These are phyloP conservation scores for Oryza rufipogon DNA, from an alignment of 176 grass and related monocot species.

Conservation along the genomic window DNA sequence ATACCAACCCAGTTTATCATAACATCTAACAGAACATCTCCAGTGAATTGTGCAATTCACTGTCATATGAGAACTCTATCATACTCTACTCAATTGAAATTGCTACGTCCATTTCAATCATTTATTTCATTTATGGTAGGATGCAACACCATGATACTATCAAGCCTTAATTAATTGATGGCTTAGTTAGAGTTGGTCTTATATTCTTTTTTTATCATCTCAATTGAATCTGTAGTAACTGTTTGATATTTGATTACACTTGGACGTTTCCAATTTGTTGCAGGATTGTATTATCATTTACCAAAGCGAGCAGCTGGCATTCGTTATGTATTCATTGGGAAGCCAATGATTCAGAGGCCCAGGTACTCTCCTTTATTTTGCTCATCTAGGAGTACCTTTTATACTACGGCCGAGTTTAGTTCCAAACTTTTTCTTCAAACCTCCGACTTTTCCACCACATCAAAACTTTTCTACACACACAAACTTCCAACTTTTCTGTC, in stretches of 20 bases:
- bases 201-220: constrained; percentile 23
- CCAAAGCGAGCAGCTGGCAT: constrained; percentile 92
- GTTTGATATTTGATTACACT: constrained; percentile 41
- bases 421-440: too few relatives aligned
- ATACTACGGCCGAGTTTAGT: background rate
- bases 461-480: too few relatives aligned
- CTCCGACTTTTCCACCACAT: too few relatives aligned
- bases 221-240: constrained; percentile 19
- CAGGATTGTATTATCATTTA: constrained; percentile 97
- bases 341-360: constrained; percentile 92
- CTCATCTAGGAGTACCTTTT: background rate
- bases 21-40: background rate
- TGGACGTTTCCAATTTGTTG: constrained; percentile 36
- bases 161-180: background rate
- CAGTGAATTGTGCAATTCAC: background rate
- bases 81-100: background rate
- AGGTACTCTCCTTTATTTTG: constrained; percentile 57
- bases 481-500: too few relatives aligned
- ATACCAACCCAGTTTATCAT: constrained; percentile 10
- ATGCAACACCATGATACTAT: constrained; percentile 19
- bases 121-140: background rate
- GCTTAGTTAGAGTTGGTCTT: background rate
- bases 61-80: constrained; percentile 11
- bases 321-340: constrained; percentile 97
- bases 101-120: background rate